Conservation (phyloP, 345 rosid species). For the Corchorus capsularis region DNA sequence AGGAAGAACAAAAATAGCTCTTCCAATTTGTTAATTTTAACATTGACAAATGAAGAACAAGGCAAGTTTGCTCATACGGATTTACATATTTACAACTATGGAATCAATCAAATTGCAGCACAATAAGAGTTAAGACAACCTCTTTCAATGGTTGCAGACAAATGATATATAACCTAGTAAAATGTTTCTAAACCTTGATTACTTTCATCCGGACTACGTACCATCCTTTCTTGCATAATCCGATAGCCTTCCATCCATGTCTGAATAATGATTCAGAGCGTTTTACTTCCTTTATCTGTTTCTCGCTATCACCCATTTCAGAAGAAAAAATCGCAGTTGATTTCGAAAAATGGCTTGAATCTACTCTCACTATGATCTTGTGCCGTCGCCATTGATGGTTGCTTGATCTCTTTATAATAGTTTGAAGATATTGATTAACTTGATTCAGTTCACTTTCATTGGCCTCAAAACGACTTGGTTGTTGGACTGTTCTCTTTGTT, state of each 20-base stretch:
- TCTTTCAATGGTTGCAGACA: background rate
- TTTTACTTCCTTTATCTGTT: background rate
- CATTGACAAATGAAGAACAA: background rate
- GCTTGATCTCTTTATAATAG: background rate
- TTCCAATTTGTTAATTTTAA: background rate
- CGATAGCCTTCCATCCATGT: constrained; percentile 5
- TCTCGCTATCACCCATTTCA: background rate
- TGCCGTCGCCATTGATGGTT: background rate
- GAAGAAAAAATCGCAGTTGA: background rate
- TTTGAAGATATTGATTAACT: background rate
- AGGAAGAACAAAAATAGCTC: background rate
- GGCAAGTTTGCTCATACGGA: background rate
- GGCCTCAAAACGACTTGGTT: background rate
- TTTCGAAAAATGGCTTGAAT: background rate
- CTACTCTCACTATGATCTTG: background rate
- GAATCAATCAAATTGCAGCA: background rate
- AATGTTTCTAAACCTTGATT: background rate
- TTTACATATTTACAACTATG: background rate
- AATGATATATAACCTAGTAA: background rate
- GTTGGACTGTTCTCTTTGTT: background rate
- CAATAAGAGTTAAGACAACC: background rate
- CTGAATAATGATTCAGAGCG: background rate
- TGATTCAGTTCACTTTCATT: background rate
- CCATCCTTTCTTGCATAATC: constrained; percentile 20
- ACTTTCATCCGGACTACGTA: background rate